These are phyloP conservation scores for Clarireedia sp. DNA, from an alignment of 2,329 filamentous ascomycete genomes.

Conservation along the genomic window DNA sequence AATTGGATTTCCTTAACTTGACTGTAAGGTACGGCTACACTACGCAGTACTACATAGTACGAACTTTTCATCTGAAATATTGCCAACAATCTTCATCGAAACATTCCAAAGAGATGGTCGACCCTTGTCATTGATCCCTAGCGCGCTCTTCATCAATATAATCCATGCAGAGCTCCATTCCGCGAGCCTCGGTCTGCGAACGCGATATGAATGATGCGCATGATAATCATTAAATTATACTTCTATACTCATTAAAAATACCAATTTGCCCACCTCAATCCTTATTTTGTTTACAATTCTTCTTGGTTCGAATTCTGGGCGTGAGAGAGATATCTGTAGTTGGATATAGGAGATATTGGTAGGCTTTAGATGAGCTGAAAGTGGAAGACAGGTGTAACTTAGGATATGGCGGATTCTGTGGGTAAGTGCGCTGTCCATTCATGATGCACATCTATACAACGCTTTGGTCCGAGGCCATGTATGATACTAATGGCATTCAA, in stretches of 20 bases:
- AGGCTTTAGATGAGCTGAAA: constrained; percentile 5
- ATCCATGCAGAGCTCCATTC: background rate
- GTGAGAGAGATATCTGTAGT: background rate
- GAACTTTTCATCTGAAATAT: background rate
- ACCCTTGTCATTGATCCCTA: background rate
- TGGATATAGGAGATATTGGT: background rate
- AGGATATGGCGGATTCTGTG: constrained; percentile 45
- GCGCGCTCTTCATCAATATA: background rate
- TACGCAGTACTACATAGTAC: too few relatives aligned
- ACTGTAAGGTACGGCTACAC: background rate
- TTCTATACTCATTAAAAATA: constrained; percentile 1
- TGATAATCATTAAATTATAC: constrained; percentile 1
- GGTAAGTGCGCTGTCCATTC: constrained; percentile 31
- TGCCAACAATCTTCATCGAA: background rate
- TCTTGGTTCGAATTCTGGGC: background rate
- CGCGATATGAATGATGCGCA: constrained; percentile 6
- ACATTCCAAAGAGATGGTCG: background rate
- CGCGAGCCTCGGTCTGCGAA: constrained; percentile 6
- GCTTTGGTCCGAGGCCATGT: background rate
- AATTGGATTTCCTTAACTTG: background rate
- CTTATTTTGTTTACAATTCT: background rate
- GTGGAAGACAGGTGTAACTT: background rate
- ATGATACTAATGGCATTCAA: background rate
- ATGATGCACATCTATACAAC: background rate
- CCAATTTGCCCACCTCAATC: background rate